A percentile compares a stretch with the other conserved stretches of the same genome.
Conservation (phyloP, 495 filamentous ascomycete species). For the Xylaria intraflava region DNA sequence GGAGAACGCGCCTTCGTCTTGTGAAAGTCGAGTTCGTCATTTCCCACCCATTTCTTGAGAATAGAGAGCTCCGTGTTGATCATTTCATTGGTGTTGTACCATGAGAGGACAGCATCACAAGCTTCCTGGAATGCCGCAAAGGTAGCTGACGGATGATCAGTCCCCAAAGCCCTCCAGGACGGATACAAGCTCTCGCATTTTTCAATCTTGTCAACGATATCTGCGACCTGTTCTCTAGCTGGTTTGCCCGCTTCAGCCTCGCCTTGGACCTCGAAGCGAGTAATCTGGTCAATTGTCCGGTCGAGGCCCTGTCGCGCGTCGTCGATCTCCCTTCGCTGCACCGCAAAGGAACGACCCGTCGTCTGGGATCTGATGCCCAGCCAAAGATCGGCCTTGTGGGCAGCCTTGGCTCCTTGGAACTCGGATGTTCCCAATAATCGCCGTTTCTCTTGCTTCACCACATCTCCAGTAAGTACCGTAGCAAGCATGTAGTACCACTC, state of each 20-base stretch:
- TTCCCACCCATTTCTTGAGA: constrained; percentile 91
- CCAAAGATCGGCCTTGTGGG: constrained; percentile 81
- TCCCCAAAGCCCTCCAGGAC: constrained; percentile 63
- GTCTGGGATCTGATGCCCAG: constrained; percentile 74
- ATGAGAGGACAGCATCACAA: constrained; percentile 81
- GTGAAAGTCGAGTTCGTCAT: constrained; percentile 86
- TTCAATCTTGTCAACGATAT: constrained; percentile 82
- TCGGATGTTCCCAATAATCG: constrained; percentile 80
- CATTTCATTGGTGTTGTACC: constrained; percentile 96
- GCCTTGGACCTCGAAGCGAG: constrained; percentile 88
- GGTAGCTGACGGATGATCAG: constrained; percentile 61
- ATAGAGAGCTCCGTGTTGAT: constrained; percentile 92
- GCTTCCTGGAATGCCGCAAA: constrained; percentile 71
- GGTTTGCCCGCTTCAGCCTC: constrained; percentile 86
- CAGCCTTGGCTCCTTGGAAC: constrained; percentile 58
- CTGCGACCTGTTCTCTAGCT: constrained; percentile 77
- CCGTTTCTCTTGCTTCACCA: constrained; percentile 96
- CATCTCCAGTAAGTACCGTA: constrained; percentile 90
- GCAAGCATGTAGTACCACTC: constrained; percentile 99
- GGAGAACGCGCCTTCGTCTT: constrained; percentile 51
- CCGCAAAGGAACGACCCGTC: constrained; percentile 73
- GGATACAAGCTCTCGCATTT: constrained; percentile 80
- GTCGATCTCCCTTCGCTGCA: constrained; percentile 77
- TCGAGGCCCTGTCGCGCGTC: constrained; percentile 66
- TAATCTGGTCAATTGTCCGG: constrained; percentile 72